phyloP scores from a whole-genome alignment of 768 basidiomycete genomes.

The Mrakia hoshinonis region DNA sequence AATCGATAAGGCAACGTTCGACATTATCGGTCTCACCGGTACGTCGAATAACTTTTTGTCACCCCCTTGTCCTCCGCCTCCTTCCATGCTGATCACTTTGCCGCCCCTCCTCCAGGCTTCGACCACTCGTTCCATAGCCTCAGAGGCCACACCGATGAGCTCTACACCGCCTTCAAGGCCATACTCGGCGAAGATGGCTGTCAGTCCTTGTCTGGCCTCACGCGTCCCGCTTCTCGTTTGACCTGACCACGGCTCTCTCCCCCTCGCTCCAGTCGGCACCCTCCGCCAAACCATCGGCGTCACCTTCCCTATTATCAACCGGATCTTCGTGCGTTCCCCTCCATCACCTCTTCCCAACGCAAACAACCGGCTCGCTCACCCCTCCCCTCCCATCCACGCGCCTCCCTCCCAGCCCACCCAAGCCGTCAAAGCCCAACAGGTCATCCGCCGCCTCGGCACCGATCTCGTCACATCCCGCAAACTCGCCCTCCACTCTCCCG shows the following conservation, averaged over 20 bases:
- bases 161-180: background rate
- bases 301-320: background rate
- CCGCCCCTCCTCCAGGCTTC: background rate
- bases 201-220: background rate
- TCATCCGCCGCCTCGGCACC: background rate
- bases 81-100: background rate
- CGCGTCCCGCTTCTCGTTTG: background rate
- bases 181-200: background rate
- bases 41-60: background rate
- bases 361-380: background rate
- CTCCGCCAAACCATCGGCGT: background rate
- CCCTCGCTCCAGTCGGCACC: background rate
- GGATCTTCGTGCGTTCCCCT: background rate
- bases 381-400: too few relatives aligned
- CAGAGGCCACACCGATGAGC: background rate
- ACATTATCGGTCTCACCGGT: constrained; percentile 2
- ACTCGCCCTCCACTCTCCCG: background rate
- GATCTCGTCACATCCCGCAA: background rate
- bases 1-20: background rate
- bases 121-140: background rate
- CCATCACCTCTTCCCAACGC: background rate
- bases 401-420: background rate
- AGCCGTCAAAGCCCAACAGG: background rate
- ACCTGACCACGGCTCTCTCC: background rate
- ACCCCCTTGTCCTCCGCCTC: background rate